These are phyloP conservation scores for Kalanchoe fedtschenkoi DNA, from an alignment of 164 flowering plant species.

Conservation along the genomic window DNA sequence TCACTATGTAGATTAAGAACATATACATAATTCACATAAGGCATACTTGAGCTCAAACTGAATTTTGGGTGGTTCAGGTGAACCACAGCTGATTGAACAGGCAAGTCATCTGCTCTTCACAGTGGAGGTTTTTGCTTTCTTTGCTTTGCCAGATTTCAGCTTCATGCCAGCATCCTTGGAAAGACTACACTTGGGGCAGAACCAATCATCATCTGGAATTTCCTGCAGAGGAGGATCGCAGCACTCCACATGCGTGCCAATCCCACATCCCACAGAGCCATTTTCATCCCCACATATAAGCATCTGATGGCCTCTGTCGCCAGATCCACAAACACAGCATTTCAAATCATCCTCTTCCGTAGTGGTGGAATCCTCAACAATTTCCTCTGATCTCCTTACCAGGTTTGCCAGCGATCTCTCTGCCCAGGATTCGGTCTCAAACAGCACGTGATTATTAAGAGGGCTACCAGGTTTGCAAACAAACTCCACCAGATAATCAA, in stretches of 20 bases:
- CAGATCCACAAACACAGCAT: conserved; percentile 60
- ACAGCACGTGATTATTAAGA: conserved; percentile 69
- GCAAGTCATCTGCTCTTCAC: neutral
- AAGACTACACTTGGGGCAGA: conserved; percentile 50
- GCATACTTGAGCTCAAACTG: too few species aligned
- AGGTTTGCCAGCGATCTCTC: conserved; percentile 48
- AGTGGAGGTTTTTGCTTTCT: conserved; percentile 2
- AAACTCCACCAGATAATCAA: conserved; percentile 89
- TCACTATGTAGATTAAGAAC: neutral
- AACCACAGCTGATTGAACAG: neutral
- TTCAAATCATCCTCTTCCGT: conserved; percentile 23
- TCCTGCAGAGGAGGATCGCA: conserved; percentile 71
- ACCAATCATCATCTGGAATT: conserved; percentile 82
- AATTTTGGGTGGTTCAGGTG: neutral
- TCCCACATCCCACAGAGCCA: conserved; percentile 67
- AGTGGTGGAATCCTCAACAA: conserved; percentile 18
- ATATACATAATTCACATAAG: neutral
- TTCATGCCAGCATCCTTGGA: conserved; percentile 11
- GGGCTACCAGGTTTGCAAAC: conserved; percentile 91
- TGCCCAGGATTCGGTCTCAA: conserved; percentile 66
- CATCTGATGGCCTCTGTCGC: conserved; percentile 71
- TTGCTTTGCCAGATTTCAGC: conserved; percentile 8
- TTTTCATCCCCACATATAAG: conserved; percentile 76
- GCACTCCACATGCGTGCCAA: conserved; percentile 80
- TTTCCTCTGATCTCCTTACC: conserved; percentile 34